A percentile compares a stretch with the other conserved stretches of the same genome.
These are phyloP conservation scores for Venturiaceae sp. DNA, from an alignment of 2,329 filamentous ascomycete genomes.

Conservation along the genomic window DNA sequence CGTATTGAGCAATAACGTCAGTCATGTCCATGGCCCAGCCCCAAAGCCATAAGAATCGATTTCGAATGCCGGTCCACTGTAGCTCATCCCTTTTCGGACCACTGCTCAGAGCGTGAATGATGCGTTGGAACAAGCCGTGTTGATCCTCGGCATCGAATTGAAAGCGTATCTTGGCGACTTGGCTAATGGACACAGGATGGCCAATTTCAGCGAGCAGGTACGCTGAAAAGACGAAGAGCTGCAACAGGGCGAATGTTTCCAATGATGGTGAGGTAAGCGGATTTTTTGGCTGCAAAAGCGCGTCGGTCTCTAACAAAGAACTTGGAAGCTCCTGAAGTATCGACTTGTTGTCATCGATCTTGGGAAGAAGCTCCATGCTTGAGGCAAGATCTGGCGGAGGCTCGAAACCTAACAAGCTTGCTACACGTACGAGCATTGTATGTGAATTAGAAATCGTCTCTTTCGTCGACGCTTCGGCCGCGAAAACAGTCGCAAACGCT, in stretches of 20 bases:
- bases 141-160: constrained; percentile 57
- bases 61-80: constrained; percentile 52
- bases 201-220: constrained; percentile 32
- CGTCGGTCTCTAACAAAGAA: constrained; percentile 28
- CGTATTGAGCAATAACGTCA: constrained; percentile 23
- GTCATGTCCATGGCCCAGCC: constrained; percentile 53
- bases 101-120: constrained; percentile 46
- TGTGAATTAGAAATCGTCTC: constrained; percentile 53
- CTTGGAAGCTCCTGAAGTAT: constrained; percentile 20
- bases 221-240: constrained; percentile 48
- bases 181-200: constrained; percentile 28
- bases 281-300: constrained; percentile 50
- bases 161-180: constrained; percentile 50
- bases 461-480: constrained; percentile 49
- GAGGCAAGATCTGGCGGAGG: constrained; percentile 39
- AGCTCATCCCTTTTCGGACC: constrained; percentile 51
- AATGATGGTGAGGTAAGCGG: constrained; percentile 52
- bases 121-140: constrained; percentile 45
- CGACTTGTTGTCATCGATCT: constrained; percentile 26
- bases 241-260: constrained; percentile 48
- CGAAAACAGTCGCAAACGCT: constrained; percentile 57
- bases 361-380: constrained; percentile 31
- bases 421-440: constrained; percentile 49
- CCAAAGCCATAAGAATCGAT: constrained; percentile 63
- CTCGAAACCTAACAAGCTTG: constrained; percentile 50